These are phyloP conservation scores for Xylariaceae sp. DNA, from an alignment of 2,329 filamentous ascomycete species.

Conservation along the genomic window DNA sequence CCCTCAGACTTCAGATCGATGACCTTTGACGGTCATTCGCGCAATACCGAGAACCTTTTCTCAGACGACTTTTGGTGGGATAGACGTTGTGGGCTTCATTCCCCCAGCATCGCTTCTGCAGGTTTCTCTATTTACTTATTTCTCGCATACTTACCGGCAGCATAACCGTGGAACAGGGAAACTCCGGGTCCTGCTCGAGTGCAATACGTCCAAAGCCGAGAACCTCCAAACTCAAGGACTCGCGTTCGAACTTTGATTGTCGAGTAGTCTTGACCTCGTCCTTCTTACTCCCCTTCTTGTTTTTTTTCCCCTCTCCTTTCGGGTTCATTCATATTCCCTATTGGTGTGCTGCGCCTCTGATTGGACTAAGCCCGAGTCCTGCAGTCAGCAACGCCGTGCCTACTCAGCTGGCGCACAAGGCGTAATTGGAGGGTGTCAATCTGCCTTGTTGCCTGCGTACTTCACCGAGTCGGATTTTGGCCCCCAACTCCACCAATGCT, in stretches of 20 bases:
- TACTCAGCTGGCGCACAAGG: constrained; percentile 30
- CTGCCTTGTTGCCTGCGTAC: constrained; percentile 34
- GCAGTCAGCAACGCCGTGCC: constrained; percentile 29
- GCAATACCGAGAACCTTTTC: constrained; percentile 5
- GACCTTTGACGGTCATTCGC: not conserved
- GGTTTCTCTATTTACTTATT: no score
- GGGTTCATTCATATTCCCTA: constrained; percentile 9
- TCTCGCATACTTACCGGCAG: no score
- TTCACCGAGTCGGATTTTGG: constrained; percentile 29
- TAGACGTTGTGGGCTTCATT: constrained; percentile 10
- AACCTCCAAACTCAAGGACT: constrained; percentile 15
- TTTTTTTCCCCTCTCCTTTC: constrained; percentile 12
- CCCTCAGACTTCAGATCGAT: constrained; percentile 1
- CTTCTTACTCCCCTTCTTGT: constrained; percentile 10
- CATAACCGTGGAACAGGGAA: not conserved
- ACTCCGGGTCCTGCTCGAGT: constrained; percentile 4
- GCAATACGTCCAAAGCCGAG: constrained; percentile 26
- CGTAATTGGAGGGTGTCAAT: constrained; percentile 26
- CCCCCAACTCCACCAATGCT: constrained; percentile 28
- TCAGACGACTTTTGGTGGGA: constrained; percentile 7
- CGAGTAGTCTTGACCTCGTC: constrained; percentile 15
- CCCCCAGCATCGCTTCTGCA: not conserved
- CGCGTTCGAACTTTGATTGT: constrained; percentile 12
- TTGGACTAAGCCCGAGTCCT: constrained; percentile 29
- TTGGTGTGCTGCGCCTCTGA: constrained; percentile 17